Evolutionary conservation across 192 early-diverging fungal genomes (phyloP).

Genomic region (Mycoemilia scoparia): DNA sequence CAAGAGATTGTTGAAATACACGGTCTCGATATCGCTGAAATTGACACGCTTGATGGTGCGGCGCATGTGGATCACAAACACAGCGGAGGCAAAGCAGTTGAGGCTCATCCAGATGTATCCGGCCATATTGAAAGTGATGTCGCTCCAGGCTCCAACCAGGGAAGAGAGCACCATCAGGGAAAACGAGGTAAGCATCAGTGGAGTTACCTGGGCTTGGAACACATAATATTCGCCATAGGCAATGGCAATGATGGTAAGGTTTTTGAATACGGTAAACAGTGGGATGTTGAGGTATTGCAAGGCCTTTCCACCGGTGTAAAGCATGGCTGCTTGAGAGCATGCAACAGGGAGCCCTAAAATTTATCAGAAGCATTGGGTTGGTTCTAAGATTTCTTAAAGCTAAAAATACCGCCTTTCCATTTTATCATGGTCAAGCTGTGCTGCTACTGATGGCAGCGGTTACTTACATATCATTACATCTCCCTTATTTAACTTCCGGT

Average conservation of each 20-base stretch:
- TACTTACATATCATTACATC: conserved; percentile 53
- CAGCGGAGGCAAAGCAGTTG: conserved; percentile 82
- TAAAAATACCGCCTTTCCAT: too few species aligned
- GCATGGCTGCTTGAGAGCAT: conserved; percentile 71
- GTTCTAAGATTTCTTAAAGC: too few species aligned
- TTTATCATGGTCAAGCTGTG: too few species aligned
- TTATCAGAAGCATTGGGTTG: too few species aligned
- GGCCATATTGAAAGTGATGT: conserved; percentile 35
- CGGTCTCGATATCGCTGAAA: conserved; percentile 97
- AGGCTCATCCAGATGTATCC: conserved; percentile 79
- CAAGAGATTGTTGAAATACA: conserved; percentile 92
- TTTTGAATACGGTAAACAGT: conserved; percentile 96
- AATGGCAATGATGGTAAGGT: conserved; percentile 92
- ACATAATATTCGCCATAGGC: conserved; percentile 80
- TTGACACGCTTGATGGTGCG: conserved; percentile 68
- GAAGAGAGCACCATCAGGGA: conserved; percentile 71
- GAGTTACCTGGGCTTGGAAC: conserved; percentile 65
- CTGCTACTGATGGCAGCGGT: too few species aligned
- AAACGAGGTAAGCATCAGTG: conserved; percentile 68
- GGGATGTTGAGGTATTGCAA: conserved; percentile 84
- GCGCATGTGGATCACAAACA: conserved; percentile 82
- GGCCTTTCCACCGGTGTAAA: conserved; percentile 91
- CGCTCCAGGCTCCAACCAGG: conserved; percentile 70
- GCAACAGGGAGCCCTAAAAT: conserved; percentile 86
- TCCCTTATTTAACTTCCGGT: conserved; percentile 40